Evolutionary conservation across 2,329 filamentous ascomycete genomes (phyloP).

Genomic region (Verticillium alfalfae): DNA sequence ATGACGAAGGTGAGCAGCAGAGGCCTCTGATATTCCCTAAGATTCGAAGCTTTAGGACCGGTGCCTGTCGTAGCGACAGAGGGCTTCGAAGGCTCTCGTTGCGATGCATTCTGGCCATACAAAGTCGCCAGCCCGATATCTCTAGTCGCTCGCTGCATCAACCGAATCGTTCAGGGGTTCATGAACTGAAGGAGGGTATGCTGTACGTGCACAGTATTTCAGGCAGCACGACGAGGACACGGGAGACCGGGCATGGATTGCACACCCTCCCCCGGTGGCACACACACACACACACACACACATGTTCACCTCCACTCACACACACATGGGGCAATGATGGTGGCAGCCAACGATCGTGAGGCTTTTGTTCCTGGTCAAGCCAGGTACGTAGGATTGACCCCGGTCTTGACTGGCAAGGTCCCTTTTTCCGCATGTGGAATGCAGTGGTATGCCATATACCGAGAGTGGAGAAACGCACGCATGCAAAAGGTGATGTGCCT

Average conservation of each 20-base stretch:
- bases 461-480: conserved; percentile 1
- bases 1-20: neutral
- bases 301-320: neutral
- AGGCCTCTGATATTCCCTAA: too few species aligned
- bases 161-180: neutral
- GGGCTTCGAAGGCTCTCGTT: neutral
- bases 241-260: neutral
- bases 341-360: neutral
- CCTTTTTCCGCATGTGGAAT: neutral
- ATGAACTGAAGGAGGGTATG: neutral
- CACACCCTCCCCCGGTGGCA: conserved; percentile 1
- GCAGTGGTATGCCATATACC: neutral
- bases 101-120: neutral
- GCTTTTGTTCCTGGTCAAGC: conserved; percentile 1
- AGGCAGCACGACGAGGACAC: neutral
- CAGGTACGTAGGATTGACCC: neutral
- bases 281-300: conserved; percentile 1
- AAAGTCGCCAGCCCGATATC: neutral
- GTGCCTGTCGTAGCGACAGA: neutral
- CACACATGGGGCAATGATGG: neutral
- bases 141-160: neutral
- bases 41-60: neutral
- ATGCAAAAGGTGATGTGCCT: neutral
- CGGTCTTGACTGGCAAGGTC: neutral
- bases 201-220: neutral